Base-by-base conservation (phyloP, 257 asterid species). In the Nyctanthes arbortristis region DNA sequence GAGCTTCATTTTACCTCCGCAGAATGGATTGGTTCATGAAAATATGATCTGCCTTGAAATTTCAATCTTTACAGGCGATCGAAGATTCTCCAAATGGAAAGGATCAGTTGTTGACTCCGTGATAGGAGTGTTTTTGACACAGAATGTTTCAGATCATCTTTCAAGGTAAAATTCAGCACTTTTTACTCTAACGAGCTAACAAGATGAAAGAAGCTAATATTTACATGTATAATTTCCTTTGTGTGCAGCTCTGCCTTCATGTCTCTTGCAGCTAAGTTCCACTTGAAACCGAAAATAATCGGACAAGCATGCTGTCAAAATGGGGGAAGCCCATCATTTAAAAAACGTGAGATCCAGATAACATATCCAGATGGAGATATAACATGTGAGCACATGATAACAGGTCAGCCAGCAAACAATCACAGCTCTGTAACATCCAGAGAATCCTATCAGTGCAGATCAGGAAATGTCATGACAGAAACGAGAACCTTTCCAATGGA, bases 41-140 rank as follows among this genome's bases (percentile, higher is more conserved):
- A 32, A 31, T 45, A 59, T 66, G 63, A 70, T 68, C 63, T 52
- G 65, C 67, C 45, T 35, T 33, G 65, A 66, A 40, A 24, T 67
- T 58, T 72, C 37, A 58, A 49, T 45, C 73, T 73, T 77, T 73
- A 74, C 88, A 93, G 98, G 98, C 37, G 96, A 91, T 80, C 84
- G 97, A 74, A 84, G 96, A 63, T 93, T 93, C 88, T 85, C 96
- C 30, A 81, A 75, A 77, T 93, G 98, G 98, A 93, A 93, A 81
- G 97, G 98, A 68, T 93, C 97, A 9, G 97, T 93, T 30, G 96
- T 93, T 56, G 98, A 93, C 82, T 93, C 98, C 4, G 98, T 91
- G 18, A 84, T 93, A 72, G 98, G 98, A 65, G 97, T 93, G 58
- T 93, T 89, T 77, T 96, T 93, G 77, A 93, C 98, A 60, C 98